These are phyloP conservation scores for Guillardia theta DNA, from an alignment of 78 protist genomes.

Conservation along the genomic window DNA sequence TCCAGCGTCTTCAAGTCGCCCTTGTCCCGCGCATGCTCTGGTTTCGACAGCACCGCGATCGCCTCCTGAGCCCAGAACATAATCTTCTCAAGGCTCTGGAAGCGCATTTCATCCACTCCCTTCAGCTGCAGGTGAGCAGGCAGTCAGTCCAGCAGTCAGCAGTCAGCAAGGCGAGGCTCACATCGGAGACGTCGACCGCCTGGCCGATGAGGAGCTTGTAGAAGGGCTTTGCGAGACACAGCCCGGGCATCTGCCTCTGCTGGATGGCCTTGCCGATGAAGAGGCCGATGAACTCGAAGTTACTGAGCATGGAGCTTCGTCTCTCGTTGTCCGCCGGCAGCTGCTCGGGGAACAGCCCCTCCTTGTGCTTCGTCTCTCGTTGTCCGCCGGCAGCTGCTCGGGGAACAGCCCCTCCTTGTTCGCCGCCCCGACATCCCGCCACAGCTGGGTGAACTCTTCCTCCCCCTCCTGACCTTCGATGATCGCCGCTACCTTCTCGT, in stretches of 20 bases:
- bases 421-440: neutral
- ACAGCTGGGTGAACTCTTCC: neutral
- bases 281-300: neutral
- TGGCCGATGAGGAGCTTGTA: neutral
- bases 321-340: slow-evolving; percentile 4
- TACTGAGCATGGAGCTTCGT: neutral
- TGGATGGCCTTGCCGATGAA: slow-evolving; percentile 23
- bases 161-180: no score
- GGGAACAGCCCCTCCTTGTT: neutral
- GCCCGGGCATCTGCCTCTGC: slow-evolving; percentile 34
- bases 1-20: no score
- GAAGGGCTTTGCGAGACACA: neutral
- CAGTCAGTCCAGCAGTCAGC: neutral
- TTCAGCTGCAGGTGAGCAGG: neutral
- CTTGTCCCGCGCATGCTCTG: no score
- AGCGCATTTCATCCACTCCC: neutral
- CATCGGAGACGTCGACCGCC: neutral
- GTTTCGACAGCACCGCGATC: no score
- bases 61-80: no score
- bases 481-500: neutral
- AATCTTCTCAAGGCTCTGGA: no score
- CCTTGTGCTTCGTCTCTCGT: neutral
- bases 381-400: neutral
- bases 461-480: neutral
- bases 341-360: neutral